Evolutionary conservation across 1,284 basidiomycete genomes (phyloP), one percentile per base, ranked within the genome.

Genomic region (Rhizopogon parksii): DNA sequence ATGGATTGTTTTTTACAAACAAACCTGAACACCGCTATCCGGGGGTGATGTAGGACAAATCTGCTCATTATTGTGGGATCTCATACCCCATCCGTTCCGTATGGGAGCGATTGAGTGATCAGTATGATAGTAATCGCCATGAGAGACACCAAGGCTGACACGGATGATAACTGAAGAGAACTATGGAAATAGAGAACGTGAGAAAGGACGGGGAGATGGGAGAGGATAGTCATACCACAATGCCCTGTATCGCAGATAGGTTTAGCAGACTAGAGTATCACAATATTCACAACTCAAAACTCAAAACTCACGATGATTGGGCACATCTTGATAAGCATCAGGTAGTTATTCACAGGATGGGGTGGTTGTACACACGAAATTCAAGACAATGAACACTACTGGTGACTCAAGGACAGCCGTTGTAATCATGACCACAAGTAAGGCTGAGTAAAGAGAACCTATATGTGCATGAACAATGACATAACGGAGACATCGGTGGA

Each of bases 231-330:
- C 57, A 38, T 42, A 58, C 57, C 30, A 58, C 57, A 6, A 57
- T 55, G 24, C 58, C 57, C 56, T 57, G 30, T 17, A 11, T 37
- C 4, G 1, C 7, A 25, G 9, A 8, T 32, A 53, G 30, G 40
- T 15, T 32, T 12, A 51, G 32, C 32, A 25, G 17, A 36, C 27
- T 19, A 6, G 12, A 39, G 36, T 8, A 15, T 43, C 25, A 12
- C 27, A 38, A 35, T 8, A 40, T 35, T 36, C 25, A 9, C 36
- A 35, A 32, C 30, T 12, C 11, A 11, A 9, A 11, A 25, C 56
- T 59, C 32, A 59, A 9, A 11, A 25, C 56, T 59, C 32, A 59
- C 56, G 21, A 58, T 58, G 25, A 58, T 46, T 7, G 58, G 53
- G 15, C 42, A 46, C 38, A 60, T 38, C 57, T 58, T 25, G n/a